These are phyloP conservation scores for Kuraishia hungarica DNA, from an alignment of 805 yeast species.

Conservation along the genomic window DNA sequence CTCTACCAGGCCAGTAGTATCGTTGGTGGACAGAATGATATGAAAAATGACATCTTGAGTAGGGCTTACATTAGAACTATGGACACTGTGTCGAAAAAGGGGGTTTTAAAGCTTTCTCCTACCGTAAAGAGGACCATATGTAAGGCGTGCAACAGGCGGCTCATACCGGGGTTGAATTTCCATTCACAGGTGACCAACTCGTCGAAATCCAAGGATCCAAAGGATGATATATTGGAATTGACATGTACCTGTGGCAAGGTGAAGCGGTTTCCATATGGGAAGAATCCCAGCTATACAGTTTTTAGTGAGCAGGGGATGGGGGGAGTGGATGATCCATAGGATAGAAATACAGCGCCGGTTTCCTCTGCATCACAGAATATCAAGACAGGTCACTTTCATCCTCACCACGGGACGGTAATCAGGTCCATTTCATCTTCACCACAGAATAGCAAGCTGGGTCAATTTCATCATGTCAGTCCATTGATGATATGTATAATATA, in stretches of 20 bases:
- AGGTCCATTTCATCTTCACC: too few relatives aligned
- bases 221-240: conserved; percentile 39
- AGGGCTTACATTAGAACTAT: conserved; percentile 46
- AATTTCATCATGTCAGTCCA: too few relatives aligned
- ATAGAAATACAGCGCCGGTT: too few relatives aligned
- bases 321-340: not conserved
- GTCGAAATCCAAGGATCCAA: conserved; percentile 22
- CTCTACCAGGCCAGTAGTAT: conserved; percentile 46
- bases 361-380: too few relatives aligned
- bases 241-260: conserved; percentile 43
- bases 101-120: conserved; percentile 59
- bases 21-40: conserved; percentile 23
- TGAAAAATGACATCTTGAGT: conserved; percentile 35
- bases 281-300: conserved; percentile 34
- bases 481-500: too few relatives aligned
- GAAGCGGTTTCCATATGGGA: conserved; percentile 60
- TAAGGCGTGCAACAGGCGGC: conserved; percentile 49
- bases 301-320: conserved; percentile 29
- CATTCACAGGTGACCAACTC: conserved; percentile 30
- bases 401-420: too few relatives aligned
- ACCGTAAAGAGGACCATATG: conserved; percentile 60
- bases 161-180: conserved; percentile 40
- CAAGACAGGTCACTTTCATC: too few relatives aligned
- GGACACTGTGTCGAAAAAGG: conserved; percentile 56
- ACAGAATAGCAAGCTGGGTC: too few relatives aligned